Evolutionary conservation across 441 rosid genomes (phyloP).

Genomic region (Populus tomentosa): DNA sequence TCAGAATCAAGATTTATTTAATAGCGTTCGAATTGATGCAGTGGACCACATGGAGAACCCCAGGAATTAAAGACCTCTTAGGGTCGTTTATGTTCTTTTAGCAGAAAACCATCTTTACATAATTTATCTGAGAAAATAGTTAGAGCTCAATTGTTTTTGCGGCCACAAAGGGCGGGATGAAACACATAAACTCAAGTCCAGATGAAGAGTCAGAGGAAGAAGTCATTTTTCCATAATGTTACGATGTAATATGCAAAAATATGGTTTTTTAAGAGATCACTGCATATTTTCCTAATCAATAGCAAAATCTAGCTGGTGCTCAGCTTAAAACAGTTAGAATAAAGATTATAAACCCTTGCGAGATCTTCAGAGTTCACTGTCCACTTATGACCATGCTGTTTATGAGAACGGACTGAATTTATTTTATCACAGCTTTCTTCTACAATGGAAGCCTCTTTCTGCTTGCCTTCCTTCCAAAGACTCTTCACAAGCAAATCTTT

Average conservation of each 20-base stretch:
- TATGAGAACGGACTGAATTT: constrained; percentile 44
- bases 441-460: constrained; percentile 78
- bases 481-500: constrained; percentile 79
- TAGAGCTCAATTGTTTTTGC: neutral
- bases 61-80: neutral
- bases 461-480: constrained; percentile 91
- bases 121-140: neutral
- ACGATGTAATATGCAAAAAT: neutral
- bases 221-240: neutral
- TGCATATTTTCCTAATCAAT: neutral
- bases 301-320: constrained; percentile 12
- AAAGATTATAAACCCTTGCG: constrained; percentile 46
- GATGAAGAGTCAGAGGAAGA: too few species aligned
- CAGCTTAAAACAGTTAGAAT: constrained; percentile 41
- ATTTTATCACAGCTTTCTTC: constrained; percentile 57
- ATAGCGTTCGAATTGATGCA: neutral
- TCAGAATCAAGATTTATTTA: neutral
- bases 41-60: neutral
- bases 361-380: constrained; percentile 70
- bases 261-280: neutral
- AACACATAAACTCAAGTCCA: neutral
- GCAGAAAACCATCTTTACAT: neutral
- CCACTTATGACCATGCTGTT: constrained; percentile 70
- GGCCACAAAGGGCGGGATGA: too few species aligned
- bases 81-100: neutral